Percentiles rank a stretch among this genome's conserved stretches.
Conservation (phyloP, 2,329 filamentous ascomycete species). For the Lachnellula subtilissima region DNA sequence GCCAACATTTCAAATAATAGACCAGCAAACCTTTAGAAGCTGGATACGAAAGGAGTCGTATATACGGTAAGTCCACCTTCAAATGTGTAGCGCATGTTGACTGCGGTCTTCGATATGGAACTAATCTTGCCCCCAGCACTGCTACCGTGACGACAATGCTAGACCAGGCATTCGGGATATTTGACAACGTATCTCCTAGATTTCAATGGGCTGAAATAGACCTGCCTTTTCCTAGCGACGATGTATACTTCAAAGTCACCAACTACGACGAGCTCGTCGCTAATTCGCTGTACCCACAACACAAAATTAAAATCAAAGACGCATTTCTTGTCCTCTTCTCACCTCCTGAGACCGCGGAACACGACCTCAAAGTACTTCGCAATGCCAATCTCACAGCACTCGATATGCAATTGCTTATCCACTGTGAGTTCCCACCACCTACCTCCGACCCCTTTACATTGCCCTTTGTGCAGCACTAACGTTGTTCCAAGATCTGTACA, state of each 20-base stretch:
- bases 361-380: constrained; percentile 17
- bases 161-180: constrained; percentile 30
- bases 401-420: constrained; percentile 32
- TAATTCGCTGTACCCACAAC: constrained; percentile 12
- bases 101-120: neutral
- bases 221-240: constrained; percentile 26
- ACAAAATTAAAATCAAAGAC: constrained; percentile 28
- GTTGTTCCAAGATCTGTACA: constrained; percentile 25
- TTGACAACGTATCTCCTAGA: constrained; percentile 29
- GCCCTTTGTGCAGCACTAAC: no score
- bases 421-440: constrained; percentile 18
- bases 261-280: constrained; percentile 24
- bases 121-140: constrained; percentile 12
- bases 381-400: constrained; percentile 20
- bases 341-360: constrained; percentile 11
- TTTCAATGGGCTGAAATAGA: constrained; percentile 31
- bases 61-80: constrained; percentile 19
- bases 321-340: constrained; percentile 26
- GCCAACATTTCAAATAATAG: constrained; percentile 20
- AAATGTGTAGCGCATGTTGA: no score
- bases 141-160: constrained; percentile 27
- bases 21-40: constrained; percentile 23
- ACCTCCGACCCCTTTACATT: neutral
- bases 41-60: constrained; percentile 29
- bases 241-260: constrained; percentile 23